These are phyloP conservation scores for Decorospora gaudefroyi DNA, from an alignment of 2,329 filamentous ascomycete genomes.

Conservation along the genomic window DNA sequence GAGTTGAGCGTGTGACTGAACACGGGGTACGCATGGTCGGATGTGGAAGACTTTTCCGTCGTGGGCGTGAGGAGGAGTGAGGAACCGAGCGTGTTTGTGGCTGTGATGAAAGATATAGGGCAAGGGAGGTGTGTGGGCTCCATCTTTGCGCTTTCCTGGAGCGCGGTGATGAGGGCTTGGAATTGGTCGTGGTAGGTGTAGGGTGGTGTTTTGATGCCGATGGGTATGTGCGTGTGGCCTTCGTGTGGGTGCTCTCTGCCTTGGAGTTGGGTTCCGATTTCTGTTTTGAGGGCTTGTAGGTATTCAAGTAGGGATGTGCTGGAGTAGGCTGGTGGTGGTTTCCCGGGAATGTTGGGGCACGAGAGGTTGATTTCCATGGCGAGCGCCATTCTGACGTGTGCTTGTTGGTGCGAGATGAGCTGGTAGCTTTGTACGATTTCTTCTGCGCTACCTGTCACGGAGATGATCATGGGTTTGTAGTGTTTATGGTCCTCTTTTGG, in stretches of 20 bases:
- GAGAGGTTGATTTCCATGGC: slow-evolving; percentile 78
- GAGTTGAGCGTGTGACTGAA: slow-evolving; percentile 54
- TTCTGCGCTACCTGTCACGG: slow-evolving; percentile 66
- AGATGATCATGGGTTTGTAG: slow-evolving; percentile 68
- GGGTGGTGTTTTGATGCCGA: slow-evolving; percentile 75
- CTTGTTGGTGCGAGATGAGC: slow-evolving; percentile 50
- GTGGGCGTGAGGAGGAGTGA: slow-evolving; percentile 61
- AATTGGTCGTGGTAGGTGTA: slow-evolving; percentile 74
- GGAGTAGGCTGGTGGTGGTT: slow-evolving; percentile 73
- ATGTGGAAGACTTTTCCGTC: slow-evolving; percentile 12
- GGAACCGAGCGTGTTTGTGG: slow-evolving; percentile 74
- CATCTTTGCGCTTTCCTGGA: slow-evolving; percentile 48
- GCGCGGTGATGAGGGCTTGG: slow-evolving; percentile 57
- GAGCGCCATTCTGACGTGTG: slow-evolving; percentile 53
- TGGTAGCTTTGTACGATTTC: slow-evolving; percentile 64
- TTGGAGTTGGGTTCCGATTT: slow-evolving; percentile 31
- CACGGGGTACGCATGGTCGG: slow-evolving; percentile 7
- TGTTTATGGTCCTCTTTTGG: slow-evolving; percentile 2
- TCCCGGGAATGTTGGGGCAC: slow-evolving; percentile 73
- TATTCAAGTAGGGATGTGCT: slow-evolving; percentile 58
- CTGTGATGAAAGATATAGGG: slow-evolving; percentile 69
- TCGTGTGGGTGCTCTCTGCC: slow-evolving; percentile 22
- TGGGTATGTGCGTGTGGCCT: slow-evolving; percentile 45
- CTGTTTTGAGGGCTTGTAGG: slow-evolving; percentile 53
- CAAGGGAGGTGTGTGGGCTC: slow-evolving; percentile 25